phyloP scores from a whole-genome alignment of 2,329 filamentous ascomycete species.

The Hymenotorrendiella dingleyae region DNA sequence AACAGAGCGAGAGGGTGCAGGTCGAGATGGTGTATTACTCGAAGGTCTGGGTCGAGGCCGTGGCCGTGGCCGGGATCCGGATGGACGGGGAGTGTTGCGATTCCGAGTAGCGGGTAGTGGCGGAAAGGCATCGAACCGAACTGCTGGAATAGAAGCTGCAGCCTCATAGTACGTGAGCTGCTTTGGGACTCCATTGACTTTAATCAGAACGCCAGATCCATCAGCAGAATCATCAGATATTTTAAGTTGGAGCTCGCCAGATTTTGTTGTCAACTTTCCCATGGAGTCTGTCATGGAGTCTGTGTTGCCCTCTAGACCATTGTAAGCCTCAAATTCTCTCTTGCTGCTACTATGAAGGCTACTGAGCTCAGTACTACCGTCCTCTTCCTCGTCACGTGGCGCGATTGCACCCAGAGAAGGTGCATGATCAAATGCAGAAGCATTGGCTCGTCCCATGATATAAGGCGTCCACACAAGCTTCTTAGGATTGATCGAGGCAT shows the following conservation, averaged over 20 bases:
- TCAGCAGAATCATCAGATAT: constrained; percentile 14
- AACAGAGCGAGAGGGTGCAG: constrained; percentile 16
- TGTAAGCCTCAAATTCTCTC: constrained; percentile 22
- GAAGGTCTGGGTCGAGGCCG: constrained; percentile 17
- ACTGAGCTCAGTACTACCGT: constrained; percentile 14
- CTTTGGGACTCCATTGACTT: constrained; percentile 21
- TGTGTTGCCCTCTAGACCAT: constrained; percentile 19
- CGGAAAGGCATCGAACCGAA: constrained; percentile 74
- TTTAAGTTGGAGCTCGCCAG: constrained; percentile 14
- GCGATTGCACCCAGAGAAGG: constrained; percentile 81
- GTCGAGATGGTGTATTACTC: constrained; percentile 16
- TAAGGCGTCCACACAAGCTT: constrained; percentile 93
- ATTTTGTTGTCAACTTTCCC: constrained; percentile 25
- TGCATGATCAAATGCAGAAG: constrained; percentile 76
- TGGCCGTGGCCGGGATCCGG: constrained; percentile 19
- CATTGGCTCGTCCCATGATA: constrained; percentile 84
- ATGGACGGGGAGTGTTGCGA: constrained; percentile 33
- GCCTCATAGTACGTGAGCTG: constrained; percentile 26
- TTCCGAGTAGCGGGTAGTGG: constrained; percentile 47
- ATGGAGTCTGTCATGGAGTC: constrained; percentile 23
- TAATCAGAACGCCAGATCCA: constrained; percentile 15
- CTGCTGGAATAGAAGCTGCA: constrained; percentile 51
- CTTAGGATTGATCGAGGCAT: constrained; percentile 75
- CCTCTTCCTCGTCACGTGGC: constrained; percentile 55
- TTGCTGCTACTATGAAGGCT: constrained; percentile 17